phyloP scores from a whole-genome alignment of 148 eudicot species.

The Vaccinium darrowii region DNA sequence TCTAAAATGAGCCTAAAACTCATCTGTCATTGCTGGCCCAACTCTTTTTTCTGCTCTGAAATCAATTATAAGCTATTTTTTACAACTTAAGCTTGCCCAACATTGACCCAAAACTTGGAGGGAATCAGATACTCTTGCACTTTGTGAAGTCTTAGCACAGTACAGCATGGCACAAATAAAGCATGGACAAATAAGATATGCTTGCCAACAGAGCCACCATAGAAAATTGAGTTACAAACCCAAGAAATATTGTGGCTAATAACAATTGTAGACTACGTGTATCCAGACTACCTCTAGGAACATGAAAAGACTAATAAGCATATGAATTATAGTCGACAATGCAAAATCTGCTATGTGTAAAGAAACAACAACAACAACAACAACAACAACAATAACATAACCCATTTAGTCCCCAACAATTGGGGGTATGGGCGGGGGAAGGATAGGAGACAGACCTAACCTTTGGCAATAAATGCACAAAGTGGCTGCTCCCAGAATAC shows the following conservation, averaged over 20 bases:
- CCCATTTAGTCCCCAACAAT: no score
- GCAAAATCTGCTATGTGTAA: neutral
- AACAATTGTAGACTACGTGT: neutral
- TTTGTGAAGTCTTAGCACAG: neutral
- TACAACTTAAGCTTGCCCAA: neutral
- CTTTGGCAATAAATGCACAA: no score
- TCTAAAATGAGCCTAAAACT: neutral
- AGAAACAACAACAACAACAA: neutral
- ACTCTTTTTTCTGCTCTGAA: no score
- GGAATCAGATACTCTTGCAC: slow-evolving; percentile 4
- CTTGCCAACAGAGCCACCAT: neutral
- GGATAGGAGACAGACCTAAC: no score
- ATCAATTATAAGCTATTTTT: neutral
- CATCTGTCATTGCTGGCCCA: neutral
- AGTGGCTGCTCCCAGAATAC: no score
- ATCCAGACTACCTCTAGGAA: neutral
- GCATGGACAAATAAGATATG: neutral
- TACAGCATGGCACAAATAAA: neutral
- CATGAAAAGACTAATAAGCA: neutral
- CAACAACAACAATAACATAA: no score
- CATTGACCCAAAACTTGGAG: neutral
- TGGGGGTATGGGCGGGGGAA: no score
- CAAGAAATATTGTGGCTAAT: neutral
- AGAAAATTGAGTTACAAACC: neutral
- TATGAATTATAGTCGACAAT: neutral